Base-by-base conservation (phyloP, 2,329 filamentous ascomycete genomes). In the Diaporthe aspalathi region DNA sequence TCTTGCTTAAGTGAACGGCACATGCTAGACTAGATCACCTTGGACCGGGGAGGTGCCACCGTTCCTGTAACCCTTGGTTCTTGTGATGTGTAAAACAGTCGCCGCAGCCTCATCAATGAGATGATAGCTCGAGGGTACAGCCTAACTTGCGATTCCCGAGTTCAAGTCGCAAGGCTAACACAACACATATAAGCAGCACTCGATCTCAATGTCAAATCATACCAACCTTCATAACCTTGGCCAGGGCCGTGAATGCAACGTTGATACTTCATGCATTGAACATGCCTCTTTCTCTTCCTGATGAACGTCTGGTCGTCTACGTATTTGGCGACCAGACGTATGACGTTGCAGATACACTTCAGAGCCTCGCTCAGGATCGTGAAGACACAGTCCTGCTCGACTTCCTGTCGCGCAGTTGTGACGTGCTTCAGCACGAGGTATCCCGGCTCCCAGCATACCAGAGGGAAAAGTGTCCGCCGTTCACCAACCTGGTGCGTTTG, bases 261-360 rank as follows among this genome's bases (percentile, higher is more conserved):
- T 27, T 11, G 6, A 9, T 5, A 17, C 9, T 38, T 56, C 32
- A 32, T 8, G 52, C 52, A 56, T 56, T 29, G 20, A 56, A 56
- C 22, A 38, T 56, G 52, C 29, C 52, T 56, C 29, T 17, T 56
- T 56, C 29, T 22, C 35, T 38, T 56, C 29, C 52, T n/a, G 52
- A 56, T 14, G 20, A 56, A 4, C 52, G 17, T 14, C 22, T 56
- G 29, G 20, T 29, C 52, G 52, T 74, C 43, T 72, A 60, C 50
- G 68, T 76, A 43, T 75, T 76, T 53, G 74, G 74, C 40, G 75
- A 75, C 66, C 75, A 75, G 72, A 75, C 74, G 14, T 74, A 68
- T 63, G 72, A 75, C 40, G 57, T 71, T 16, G 32, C 38, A 70
- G 38, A 70, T 69, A 29, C 38, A 20, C 72, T 29, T 73, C 74